Percentiles rank a stretch among this genome's conserved stretches.
Evolutionary conservation across 768 basidiomycete genomes (phyloP).

Genomic region (Podaxis pistillaris): DNA sequence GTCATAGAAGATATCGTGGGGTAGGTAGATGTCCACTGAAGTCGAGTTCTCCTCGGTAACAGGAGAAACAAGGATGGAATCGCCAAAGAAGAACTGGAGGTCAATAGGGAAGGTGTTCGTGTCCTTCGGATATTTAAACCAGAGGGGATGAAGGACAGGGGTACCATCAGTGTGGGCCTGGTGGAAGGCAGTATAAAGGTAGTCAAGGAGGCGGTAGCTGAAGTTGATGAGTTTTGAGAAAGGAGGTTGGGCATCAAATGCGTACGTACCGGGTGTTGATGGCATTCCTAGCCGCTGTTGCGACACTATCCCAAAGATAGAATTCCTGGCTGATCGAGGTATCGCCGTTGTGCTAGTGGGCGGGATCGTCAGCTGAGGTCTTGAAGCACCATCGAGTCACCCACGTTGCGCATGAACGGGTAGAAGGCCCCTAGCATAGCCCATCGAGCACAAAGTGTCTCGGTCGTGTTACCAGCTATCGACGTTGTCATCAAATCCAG

Average conservation of each 20-base stretch:
- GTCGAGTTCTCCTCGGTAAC: conserved; percentile 61
- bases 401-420: conserved; percentile 77
- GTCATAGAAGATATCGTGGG: conserved; percentile 65
- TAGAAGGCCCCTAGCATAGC: conserved; percentile 75
- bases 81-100: conserved; percentile 68
- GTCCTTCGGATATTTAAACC: conserved; percentile 68
- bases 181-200: conserved; percentile 72
- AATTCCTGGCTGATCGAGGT: conserved; percentile 61
- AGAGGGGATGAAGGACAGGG: conserved; percentile 60
- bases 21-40: conserved; percentile 59
- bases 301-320: conserved; percentile 59
- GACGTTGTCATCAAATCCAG: background rate
- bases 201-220: conserved; percentile 68
- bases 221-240: background rate
- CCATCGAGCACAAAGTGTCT: conserved; percentile 73
- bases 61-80: conserved; percentile 66
- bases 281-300: conserved; percentile 57
- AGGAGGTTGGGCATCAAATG: background rate
- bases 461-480: conserved; percentile 58
- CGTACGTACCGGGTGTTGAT: conserved; percentile 55
- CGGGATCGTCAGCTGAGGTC: background rate
- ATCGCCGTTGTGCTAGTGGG: conserved; percentile 50
- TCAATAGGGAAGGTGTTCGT: conserved; percentile 56
- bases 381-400: conserved; percentile 18
- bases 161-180: conserved; percentile 53